phyloP scores from a whole-genome alignment of 345 rosid species.

The Syzygium oleosum region DNA sequence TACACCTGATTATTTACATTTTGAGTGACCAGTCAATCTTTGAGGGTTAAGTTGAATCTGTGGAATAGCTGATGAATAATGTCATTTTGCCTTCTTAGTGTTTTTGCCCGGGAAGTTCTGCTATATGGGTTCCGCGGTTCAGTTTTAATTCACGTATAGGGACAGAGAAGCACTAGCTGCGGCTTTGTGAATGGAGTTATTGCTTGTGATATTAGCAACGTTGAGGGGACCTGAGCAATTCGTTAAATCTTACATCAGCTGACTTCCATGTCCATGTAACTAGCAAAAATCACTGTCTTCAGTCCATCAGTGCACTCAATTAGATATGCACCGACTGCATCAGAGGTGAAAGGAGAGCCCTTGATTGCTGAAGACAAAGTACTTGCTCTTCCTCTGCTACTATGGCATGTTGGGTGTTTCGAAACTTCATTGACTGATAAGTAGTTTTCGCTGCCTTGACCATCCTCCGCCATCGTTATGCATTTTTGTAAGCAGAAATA shows the following conservation, averaged over 20 bases:
- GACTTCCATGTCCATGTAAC: not conserved
- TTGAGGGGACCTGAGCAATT: not conserved
- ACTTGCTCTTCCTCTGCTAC: not conserved
- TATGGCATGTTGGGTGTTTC: not conserved
- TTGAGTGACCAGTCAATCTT: not conserved
- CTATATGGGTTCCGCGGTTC: not conserved
- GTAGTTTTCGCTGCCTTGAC: not conserved
- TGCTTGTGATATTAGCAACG: not conserved
- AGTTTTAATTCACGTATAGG: not conserved
- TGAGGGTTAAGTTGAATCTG: not conserved
- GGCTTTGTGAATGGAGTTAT: not conserved
- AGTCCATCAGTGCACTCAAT: not conserved
- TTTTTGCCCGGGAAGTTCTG: not conserved
- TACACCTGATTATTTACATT: not conserved
- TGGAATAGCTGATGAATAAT: not conserved
- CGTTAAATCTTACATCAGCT: not conserved
- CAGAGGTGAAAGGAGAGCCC: not conserved
- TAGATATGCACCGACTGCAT: not conserved
- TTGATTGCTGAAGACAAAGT: not conserved
- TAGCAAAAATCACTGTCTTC: not conserved
- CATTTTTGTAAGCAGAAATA: not conserved
- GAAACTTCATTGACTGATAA: not conserved
- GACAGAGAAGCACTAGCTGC: not conserved
- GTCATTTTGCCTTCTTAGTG: not conserved
- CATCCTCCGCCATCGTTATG: not conserved